Conservation (phyloP, 805 yeast species). For the Maudiozyma turicensis region DNA sequence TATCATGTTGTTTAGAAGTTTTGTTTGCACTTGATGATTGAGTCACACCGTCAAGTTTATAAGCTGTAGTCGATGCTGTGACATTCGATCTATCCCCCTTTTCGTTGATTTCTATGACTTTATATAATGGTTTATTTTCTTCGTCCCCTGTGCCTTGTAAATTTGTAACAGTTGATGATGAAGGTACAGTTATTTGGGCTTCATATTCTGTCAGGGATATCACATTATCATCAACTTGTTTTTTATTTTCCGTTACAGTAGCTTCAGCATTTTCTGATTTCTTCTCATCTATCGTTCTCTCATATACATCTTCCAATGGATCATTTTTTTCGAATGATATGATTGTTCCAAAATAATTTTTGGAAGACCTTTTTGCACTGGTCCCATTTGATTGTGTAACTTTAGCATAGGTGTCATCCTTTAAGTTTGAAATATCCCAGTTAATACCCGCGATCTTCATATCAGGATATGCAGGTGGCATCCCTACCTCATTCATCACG, state of each 20-base stretch:
- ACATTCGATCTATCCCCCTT: neutral
- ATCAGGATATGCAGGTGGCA: constrained; percentile 74
- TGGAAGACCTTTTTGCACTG: constrained; percentile 1
- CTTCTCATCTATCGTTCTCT: neutral
- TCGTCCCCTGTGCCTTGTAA: constrained; percentile 1
- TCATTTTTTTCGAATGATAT: constrained; percentile 22
- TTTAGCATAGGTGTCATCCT: constrained; percentile 28
- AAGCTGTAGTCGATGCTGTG: constrained; percentile 1
- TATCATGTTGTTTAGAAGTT: neutral
- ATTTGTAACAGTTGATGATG: neutral
- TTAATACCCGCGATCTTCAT: constrained; percentile 48
- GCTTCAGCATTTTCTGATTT: neutral
- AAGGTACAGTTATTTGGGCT: neutral
- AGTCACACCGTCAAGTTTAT: neutral
- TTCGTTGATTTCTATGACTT: constrained; percentile 11
- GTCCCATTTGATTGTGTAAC: constrained; percentile 5
- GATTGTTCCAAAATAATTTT: constrained; percentile 27
- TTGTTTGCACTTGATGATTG: neutral
- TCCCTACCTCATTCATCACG: constrained; percentile 59
- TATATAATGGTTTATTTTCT: constrained; percentile 12
- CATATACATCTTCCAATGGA: constrained; percentile 1
- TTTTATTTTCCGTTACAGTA: neutral
- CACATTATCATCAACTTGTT: constrained; percentile 8
- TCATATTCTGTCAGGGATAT: constrained; percentile 1
- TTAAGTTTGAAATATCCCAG: constrained; percentile 33